Conservation (phyloP, 805 yeast genomes). For the Cyberlindnera galapagoensis region DNA sequence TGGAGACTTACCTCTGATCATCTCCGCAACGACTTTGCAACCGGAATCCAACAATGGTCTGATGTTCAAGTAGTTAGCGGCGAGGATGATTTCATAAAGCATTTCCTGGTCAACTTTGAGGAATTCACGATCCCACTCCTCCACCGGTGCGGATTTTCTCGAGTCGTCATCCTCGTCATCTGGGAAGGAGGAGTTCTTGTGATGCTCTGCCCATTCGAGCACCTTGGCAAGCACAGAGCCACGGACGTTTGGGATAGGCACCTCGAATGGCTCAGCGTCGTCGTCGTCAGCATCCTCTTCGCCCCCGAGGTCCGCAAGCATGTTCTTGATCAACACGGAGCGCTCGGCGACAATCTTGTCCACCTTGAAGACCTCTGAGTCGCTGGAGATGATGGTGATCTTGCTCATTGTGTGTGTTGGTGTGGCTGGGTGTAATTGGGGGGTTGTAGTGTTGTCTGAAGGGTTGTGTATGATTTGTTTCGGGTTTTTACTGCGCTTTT, state of each 20-base stretch:
- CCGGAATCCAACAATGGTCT: conserved; percentile 72
- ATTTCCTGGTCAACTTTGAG: conserved; percentile 89
- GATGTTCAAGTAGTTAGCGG: conserved; percentile 75
- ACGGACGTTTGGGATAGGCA: conserved; percentile 88
- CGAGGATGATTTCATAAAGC: conserved; percentile 73
- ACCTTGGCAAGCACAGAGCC: conserved; percentile 84
- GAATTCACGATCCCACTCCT: conserved; percentile 93
- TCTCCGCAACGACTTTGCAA: conserved; percentile 76
- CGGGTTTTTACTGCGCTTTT: no score
- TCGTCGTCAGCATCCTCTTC: conserved; percentile 52
- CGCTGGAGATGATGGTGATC: conserved; percentile 65
- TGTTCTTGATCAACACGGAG: conserved; percentile 76
- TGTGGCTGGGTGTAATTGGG: background rate
- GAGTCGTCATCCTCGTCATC: conserved; percentile 81
- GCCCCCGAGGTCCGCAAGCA: conserved; percentile 63
- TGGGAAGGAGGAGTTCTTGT: conserved; percentile 70
- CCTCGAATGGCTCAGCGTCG: conserved; percentile 48
- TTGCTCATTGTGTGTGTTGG: conserved; percentile 26
- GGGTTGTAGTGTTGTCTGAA: no score
- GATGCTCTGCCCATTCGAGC: conserved; percentile 96
- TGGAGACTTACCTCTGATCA: conserved; percentile 75
- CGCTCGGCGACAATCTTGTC: conserved; percentile 81
- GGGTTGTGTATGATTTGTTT: no score
- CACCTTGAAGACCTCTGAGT: conserved; percentile 72
- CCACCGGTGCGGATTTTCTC: conserved; percentile 84